Base-by-base conservation (phyloP, 2,329 filamentous ascomycete species). In the Leptographium galeiforme region DNA sequence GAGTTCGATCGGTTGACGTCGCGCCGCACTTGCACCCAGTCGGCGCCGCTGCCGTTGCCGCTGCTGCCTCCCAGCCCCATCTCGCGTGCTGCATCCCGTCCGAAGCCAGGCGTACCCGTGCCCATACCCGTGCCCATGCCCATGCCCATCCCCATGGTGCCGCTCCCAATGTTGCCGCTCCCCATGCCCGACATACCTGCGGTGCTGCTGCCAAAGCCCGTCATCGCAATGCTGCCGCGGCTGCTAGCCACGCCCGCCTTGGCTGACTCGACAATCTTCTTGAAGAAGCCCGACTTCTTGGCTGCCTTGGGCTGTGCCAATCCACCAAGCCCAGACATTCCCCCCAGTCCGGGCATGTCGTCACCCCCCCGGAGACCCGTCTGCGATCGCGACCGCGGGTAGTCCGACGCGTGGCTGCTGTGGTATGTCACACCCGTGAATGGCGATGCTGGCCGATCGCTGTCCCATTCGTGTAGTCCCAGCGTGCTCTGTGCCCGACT, bases 1-100 rank as follows among this genome's bases (percentile, higher is more conserved):
- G 91, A 93, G 63, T 95, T 97, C 4, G 91, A 95, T 39, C 93
- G 81, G 67, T 98, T 97, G 48, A 98, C 85, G 67, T 98, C 94
- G 47, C 93, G 82, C 39, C 93, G 85, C 25, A 97, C 89, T 66
- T 97, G 90, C n/a, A 98, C 89, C 90, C 93, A 98, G 65, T 97
- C 91, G 14, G 87, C 77, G 1, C 74, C 72, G 12, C 71, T 71
- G 19, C 44, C 8, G 14, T 63, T 58, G 48, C 60, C 67, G 45
- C 68, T 67, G 57, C 68, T 63, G 8, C 66, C 65, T 39, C 61
- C 49, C 11, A 59, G 58, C n/a, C 41, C 56, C 2, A 46, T 45
- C 47, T 66, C 67, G 50, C 70, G 25, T 8, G 25, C 25, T 7
- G 44, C 13, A 10, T 46, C 44, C 6, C 44, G 44, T 16, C 25